phyloP scores from a whole-genome alignment of 2,329 filamentous ascomycete species.

The Alternaria sp. region DNA sequence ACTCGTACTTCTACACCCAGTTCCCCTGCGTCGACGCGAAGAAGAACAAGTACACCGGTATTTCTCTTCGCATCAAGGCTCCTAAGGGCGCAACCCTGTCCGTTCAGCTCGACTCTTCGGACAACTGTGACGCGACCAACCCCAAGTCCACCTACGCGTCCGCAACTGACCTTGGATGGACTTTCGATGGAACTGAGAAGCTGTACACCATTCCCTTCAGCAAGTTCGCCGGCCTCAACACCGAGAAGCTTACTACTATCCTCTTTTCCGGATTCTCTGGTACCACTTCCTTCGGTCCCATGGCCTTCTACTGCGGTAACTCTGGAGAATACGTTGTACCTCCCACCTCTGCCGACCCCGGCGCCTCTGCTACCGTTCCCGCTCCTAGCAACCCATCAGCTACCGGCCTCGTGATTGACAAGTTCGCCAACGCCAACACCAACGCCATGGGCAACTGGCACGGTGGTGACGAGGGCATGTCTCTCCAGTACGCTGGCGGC shows the following conservation, averaged over 20 bases:
- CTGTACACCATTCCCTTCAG: conserved; percentile 65
- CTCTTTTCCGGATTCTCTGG: conserved; percentile 57
- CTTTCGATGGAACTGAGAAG: conserved; percentile 65
- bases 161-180: conserved; percentile 62
- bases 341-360: conserved; percentile 49
- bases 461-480: conserved; percentile 67
- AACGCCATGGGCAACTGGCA: conserved; percentile 71
- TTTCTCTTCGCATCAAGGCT: conserved; percentile 63
- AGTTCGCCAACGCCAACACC: conserved; percentile 58
- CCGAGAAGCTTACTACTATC: conserved; percentile 59
- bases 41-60: conserved; percentile 59
- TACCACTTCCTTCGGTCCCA: conserved; percentile 61
- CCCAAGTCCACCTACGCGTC: conserved; percentile 49
- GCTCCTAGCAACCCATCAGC: conserved; percentile 56
- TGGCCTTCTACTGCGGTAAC: conserved; percentile 65
- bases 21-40: conserved; percentile 61
- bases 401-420: conserved; percentile 64
- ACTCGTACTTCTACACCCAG: conserved; percentile 66
- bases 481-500: conserved; percentile 58
- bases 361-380: conserved; percentile 57
- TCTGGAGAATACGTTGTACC: conserved; percentile 59
- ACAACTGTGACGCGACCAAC: conserved; percentile 52
- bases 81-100: conserved; percentile 58
- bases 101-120: conserved; percentile 59
- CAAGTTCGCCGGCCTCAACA: conserved; percentile 59